phyloP scores from a whole-genome alignment of 148 eudicot species.

The Cornus kousa region DNA sequence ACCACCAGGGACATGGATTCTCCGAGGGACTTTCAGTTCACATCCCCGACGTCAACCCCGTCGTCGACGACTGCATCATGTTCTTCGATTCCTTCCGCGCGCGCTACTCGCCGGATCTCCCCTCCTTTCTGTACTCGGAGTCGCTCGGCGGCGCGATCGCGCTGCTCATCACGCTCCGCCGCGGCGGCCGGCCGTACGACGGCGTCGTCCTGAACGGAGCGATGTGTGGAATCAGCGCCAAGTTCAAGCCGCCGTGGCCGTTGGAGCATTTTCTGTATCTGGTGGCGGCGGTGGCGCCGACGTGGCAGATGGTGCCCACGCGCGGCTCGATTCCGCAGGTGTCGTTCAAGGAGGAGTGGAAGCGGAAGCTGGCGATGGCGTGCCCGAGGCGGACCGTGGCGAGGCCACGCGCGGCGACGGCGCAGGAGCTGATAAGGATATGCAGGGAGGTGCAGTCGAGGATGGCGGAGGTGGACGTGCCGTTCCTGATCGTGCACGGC shows the following conservation, averaged over 20 bases:
- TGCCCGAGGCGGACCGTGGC: slow-evolving; percentile 64
- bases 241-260: slow-evolving; percentile 98
- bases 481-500: slow-evolving; percentile 78
- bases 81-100: slow-evolving; percentile 68
- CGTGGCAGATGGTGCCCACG: slow-evolving; percentile 90
- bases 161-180: slow-evolving; percentile 54
- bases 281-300: slow-evolving; percentile 64
- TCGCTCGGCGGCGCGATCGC: slow-evolving; percentile 96
- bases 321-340: slow-evolving; percentile 82
- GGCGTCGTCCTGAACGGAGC: slow-evolving; percentile 89
- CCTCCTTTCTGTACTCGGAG: slow-evolving; percentile 75
- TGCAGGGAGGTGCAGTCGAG: slow-evolving; percentile 69
- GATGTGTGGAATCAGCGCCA: slow-evolving; percentile 89
- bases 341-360: slow-evolving; percentile 92
- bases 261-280: slow-evolving; percentile 68
- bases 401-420: slow-evolving; percentile 90
- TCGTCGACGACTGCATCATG: slow-evolving; percentile 72
- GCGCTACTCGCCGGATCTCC: slow-evolving; percentile 36
- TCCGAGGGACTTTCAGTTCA: slow-evolving; percentile 73
- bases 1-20: slow-evolving; percentile 93
- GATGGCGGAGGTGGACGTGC: slow-evolving; percentile 59
- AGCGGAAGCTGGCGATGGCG: slow-evolving; percentile 73
- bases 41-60: slow-evolving; percentile 78
- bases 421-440: slow-evolving; percentile 72
- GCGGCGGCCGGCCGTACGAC: slow-evolving; percentile 45